Conservation (phyloP, 768 basidiomycete species). For the Solioccasus polychromus region DNA sequence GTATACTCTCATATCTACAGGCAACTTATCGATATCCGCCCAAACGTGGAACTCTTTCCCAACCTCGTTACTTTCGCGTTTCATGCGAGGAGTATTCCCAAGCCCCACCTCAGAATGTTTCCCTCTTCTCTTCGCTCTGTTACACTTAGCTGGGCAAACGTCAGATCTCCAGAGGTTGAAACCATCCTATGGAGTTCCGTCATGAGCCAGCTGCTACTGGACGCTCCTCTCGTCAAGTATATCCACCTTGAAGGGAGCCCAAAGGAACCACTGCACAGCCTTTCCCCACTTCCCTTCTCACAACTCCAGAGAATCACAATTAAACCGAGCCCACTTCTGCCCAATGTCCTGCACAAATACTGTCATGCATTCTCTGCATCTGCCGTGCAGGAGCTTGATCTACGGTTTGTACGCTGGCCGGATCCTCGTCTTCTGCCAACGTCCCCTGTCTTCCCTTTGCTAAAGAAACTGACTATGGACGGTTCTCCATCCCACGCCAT, state of each 20-base stretch:
- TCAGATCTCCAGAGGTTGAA: constrained; percentile 11
- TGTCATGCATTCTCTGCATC: constrained; percentile 21
- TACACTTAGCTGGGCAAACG: constrained; percentile 22
- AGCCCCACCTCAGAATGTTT: constrained; percentile 16
- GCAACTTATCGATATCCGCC: constrained; percentile 19
- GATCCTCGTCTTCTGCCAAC: constrained; percentile 15
- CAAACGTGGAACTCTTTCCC: constrained; percentile 24
- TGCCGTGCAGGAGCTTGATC: constrained; percentile 18
- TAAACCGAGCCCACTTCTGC: constrained; percentile 20
- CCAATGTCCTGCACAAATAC: constrained; percentile 26
- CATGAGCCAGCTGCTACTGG: constrained; percentile 18
- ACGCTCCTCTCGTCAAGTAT: constrained; percentile 20
- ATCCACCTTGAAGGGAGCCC: constrained; percentile 26
- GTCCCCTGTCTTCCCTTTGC: constrained; percentile 21
- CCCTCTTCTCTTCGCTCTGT: constrained; percentile 21
- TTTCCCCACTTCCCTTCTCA: constrained; percentile 18
- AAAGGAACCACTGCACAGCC: constrained; percentile 13
- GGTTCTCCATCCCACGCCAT: constrained; percentile 19
- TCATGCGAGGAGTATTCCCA: constrained; percentile 15
- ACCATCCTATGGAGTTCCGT: constrained; percentile 18
- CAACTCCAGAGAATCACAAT: constrained; percentile 20
- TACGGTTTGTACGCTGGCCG: constrained; percentile 24
- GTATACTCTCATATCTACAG: constrained; percentile 26
- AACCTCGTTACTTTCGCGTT: constrained; percentile 16
- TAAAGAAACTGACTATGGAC: constrained; percentile 21